phyloP scores from a whole-genome alignment of 1,284 basidiomycete species.

The Caloboletus inedulis region DNA sequence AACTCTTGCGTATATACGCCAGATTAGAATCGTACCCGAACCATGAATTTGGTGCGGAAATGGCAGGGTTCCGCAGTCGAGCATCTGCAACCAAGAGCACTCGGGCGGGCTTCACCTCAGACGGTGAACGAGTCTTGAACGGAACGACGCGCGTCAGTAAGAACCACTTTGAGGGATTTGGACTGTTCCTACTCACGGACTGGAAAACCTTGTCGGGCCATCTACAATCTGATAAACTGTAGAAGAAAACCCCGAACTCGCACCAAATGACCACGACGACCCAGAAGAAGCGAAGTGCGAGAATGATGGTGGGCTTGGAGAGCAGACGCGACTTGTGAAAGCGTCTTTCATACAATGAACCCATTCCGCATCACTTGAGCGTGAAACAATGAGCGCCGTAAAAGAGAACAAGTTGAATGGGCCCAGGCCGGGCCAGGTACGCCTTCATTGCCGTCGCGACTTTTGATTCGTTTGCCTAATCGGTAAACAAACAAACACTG shows the following conservation, averaged over 20 bases:
- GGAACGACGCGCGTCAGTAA: slow-evolving; percentile 14
- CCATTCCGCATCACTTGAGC: slow-evolving; percentile 29
- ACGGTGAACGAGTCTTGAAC: slow-evolving; percentile 11
- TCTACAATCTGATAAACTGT: slow-evolving; percentile 46
- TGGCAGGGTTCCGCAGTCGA: slow-evolving; percentile 69
- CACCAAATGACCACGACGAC: slow-evolving; percentile 62
- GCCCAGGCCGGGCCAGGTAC: neutral
- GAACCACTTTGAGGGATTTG: neutral
- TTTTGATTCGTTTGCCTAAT: slow-evolving; percentile 8
- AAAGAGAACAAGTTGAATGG: neutral
- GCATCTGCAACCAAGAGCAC: slow-evolving; percentile 81
- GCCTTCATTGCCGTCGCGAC: slow-evolving; percentile 5
- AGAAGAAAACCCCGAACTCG: slow-evolving; percentile 62
- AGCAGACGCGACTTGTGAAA: slow-evolving; percentile 21
- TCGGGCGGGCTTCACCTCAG: slow-evolving; percentile 46
- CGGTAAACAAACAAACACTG: slow-evolving; percentile 2
- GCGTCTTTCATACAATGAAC: slow-evolving; percentile 29
- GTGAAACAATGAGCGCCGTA: neutral
- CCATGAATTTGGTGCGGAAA: slow-evolving; percentile 53
- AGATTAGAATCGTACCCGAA: slow-evolving; percentile 32
- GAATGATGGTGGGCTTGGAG: slow-evolving; percentile 25
- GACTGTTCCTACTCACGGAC: slow-evolving; percentile 25
- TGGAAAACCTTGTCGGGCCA: slow-evolving; percentile 53
- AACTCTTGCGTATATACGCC: slow-evolving; percentile 81
- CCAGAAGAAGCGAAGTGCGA: slow-evolving; percentile 51